Evolutionary conservation across 345 rosid genomes (phyloP).

Genomic region (Moricandia moricandioides): DNA sequence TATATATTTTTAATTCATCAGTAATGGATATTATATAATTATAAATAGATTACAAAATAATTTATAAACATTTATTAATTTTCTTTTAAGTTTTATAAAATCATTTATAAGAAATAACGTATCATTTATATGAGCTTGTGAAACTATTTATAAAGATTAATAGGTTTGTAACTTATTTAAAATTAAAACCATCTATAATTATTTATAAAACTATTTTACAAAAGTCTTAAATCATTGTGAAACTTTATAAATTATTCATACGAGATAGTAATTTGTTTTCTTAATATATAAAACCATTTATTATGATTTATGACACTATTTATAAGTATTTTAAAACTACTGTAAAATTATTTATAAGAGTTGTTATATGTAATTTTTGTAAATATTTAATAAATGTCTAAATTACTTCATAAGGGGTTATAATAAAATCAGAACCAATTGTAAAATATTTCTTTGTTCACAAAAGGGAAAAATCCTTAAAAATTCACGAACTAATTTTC

Average conservation of each 20-base stretch:
- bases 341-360: background rate
- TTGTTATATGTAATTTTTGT: too few species aligned
- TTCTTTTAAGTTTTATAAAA: background rate
- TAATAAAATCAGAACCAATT: background rate
- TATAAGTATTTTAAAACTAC: too few species aligned
- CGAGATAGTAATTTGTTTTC: background rate
- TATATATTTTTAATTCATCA: background rate
- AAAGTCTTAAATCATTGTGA: background rate
- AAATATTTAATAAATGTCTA: background rate
- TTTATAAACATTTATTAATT: background rate
- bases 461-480: too few species aligned
- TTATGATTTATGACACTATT: background rate
- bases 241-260: too few species aligned
- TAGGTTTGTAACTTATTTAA: background rate
- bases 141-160: too few species aligned
- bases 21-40: background rate
- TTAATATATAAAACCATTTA: background rate
- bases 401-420: background rate
- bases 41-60: background rate
- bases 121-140: background rate
- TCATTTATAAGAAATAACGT: background rate
- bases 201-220: background rate
- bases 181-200: background rate
- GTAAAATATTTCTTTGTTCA: background rate
- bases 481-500: too few species aligned